phyloP scores from a whole-genome alignment of 139 green algal genomes.

The Astrephomene gubernaculifera region DNA sequence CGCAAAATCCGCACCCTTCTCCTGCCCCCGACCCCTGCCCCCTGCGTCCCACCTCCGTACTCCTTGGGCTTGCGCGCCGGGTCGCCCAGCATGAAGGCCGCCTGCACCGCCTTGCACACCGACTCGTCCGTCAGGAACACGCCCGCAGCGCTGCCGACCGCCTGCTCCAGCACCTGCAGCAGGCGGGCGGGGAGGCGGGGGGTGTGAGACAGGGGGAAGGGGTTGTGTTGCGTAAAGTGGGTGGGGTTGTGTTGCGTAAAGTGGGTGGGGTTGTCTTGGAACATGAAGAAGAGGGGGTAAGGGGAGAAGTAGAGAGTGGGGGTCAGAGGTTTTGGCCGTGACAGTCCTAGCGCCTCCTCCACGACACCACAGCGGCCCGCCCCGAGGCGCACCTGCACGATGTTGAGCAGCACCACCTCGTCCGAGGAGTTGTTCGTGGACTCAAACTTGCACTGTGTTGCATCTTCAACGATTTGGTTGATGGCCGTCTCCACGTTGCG shows the following conservation, averaged over 20 bases:
- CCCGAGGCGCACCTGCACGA: constrained; percentile 87
- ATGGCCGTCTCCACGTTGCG: constrained; percentile 76
- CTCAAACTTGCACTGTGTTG: constrained; percentile 96
- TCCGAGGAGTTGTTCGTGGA: constrained; percentile 89
- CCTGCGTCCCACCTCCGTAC: constrained; percentile 43
- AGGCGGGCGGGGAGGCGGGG: neutral
- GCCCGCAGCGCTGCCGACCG: constrained; percentile 63
- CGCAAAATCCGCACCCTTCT: too few species aligned
- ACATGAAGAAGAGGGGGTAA: too few species aligned
- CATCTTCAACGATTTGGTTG: constrained; percentile 86
- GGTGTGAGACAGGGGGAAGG: neutral
- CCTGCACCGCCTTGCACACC: constrained; percentile 63
- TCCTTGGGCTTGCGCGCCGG: constrained; percentile 63
- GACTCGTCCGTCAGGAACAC: constrained; percentile 65
- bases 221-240: too few species aligned
- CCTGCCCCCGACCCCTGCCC: too few species aligned
- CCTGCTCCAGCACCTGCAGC: constrained; percentile 29
- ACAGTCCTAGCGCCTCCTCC: too few species aligned
- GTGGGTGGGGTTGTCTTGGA: too few species aligned
- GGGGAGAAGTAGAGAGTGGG: too few species aligned
- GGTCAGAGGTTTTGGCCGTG: too few species aligned
- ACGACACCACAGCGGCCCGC: too few species aligned
- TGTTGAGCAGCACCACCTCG: constrained; percentile 95
- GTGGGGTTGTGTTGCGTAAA: too few species aligned
- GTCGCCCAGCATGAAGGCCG: constrained; percentile 74